phyloP scores from a whole-genome alignment of 305 asterid genomes.

The Fraxinus xanthoxyloides region DNA sequence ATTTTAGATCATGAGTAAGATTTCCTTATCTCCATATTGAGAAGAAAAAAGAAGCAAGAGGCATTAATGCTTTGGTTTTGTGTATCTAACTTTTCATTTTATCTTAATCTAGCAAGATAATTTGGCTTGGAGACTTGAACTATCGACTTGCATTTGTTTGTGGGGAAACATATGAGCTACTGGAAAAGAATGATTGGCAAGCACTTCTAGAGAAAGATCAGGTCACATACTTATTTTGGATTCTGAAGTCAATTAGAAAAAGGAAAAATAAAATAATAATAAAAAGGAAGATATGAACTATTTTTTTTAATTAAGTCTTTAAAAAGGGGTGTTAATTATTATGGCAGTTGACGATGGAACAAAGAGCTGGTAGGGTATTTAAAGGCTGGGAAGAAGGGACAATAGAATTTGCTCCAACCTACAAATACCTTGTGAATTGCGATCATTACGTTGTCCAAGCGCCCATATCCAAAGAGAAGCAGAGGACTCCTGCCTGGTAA shows the following conservation, averaged over 20 bases:
- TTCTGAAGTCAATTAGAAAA: background rate
- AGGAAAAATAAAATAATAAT: background rate
- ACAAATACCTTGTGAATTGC: slow-evolving; percentile 63
- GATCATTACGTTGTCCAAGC: slow-evolving; percentile 53
- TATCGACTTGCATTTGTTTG: slow-evolving; percentile 60
- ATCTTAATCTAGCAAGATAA: slow-evolving; percentile 48
- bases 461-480: slow-evolving; percentile 47
- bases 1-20: slow-evolving; percentile 72
- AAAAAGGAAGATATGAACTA: background rate
- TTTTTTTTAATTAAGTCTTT: background rate
- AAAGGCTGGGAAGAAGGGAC: slow-evolving; percentile 80
- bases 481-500: slow-evolving; percentile 92
- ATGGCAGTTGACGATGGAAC: slow-evolving; percentile 63
- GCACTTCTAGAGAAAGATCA: slow-evolving; percentile 68
- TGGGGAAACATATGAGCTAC: slow-evolving; percentile 44
- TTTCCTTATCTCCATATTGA: background rate
- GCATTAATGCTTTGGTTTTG: background rate
- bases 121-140: slow-evolving; percentile 86
- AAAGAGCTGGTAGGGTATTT: slow-evolving; percentile 67
- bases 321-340: background rate
- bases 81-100: background rate
- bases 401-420: slow-evolving; percentile 79
- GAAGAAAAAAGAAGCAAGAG: background rate
- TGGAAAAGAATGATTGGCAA: slow-evolving; percentile 64
- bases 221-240: slow-evolving; percentile 30